Percentiles rank a stretch among this genome's conserved stretches.
Conservation (phyloP, 441 rosid genomes). For the Biscutella laevigata region DNA sequence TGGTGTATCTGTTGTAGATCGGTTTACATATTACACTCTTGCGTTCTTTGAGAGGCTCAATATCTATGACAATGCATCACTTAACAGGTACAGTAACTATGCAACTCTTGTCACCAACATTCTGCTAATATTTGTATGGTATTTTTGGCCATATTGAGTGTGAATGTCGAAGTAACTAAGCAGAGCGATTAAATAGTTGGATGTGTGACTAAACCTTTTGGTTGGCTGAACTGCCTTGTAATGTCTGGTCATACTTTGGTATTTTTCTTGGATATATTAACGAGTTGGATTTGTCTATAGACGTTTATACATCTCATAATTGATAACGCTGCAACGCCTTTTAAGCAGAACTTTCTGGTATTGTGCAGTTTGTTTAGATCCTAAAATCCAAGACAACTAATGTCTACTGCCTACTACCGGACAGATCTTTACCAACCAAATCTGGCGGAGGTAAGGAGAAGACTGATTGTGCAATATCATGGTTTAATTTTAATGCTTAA, state of each 20-base stretch:
- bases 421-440: constrained; percentile 61
- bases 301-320: background rate
- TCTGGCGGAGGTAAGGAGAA: constrained; percentile 46
- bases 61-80: constrained; percentile 81
- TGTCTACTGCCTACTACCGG: constrained; percentile 86
- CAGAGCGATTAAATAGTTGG: background rate
- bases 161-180: constrained; percentile 1
- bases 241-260: background rate
- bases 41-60: constrained; percentile 87
- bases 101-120: constrained; percentile 11
- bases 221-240: background rate
- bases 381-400: constrained; percentile 57
- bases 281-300: background rate
- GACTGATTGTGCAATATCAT: background rate
- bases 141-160: background rate
- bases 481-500: background rate
- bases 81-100: constrained; percentile 54
- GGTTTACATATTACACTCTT: constrained; percentile 89
- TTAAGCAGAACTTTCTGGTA: constrained; percentile 7
- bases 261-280: background rate
- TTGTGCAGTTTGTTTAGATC: constrained; percentile 74
- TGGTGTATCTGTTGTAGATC: constrained; percentile 94
- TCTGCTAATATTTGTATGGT: constrained; percentile 4
- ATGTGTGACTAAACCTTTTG: background rate
- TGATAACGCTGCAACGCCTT: background rate